Evolutionary conservation across 306 rosid species (phyloP).

Genomic region (Cicer chorassanicum): DNA sequence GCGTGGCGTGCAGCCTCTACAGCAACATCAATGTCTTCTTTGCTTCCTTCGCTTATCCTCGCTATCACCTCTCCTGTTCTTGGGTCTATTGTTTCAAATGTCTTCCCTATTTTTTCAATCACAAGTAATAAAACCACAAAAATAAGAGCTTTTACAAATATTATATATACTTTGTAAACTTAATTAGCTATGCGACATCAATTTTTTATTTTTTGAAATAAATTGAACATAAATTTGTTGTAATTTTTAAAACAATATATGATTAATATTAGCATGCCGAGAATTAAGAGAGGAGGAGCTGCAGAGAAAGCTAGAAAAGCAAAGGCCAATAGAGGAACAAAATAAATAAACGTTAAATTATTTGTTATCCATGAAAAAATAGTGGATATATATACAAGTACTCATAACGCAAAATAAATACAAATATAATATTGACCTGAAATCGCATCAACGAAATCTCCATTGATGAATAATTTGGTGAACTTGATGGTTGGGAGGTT

Average conservation of each 20-base stretch:
- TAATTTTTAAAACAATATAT: background rate
- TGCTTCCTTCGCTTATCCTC: slow-evolving; percentile 63
- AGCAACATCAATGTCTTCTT: slow-evolving; percentile 77
- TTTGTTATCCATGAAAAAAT: too few species aligned
- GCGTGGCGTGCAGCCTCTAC: slow-evolving; percentile 83
- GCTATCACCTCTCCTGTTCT: slow-evolving; percentile 72
- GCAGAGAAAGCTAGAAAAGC: background rate
- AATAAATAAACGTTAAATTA: too few species aligned
- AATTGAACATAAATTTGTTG: background rate
- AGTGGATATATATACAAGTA: too few species aligned
- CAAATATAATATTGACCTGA: slow-evolving; percentile 56
- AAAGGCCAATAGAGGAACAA: background rate
- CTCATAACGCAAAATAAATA: background rate
- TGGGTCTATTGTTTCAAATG: slow-evolving; percentile 83
- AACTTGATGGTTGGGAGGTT: slow-evolving; percentile 60
- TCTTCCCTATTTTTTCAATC: slow-evolving; percentile 55
- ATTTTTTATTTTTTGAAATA: background rate
- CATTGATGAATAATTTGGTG: slow-evolving; percentile 85
- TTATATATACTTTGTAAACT: too few species aligned
- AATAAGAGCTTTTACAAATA: background rate
- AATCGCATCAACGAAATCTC: slow-evolving; percentile 69
- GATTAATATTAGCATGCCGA: background rate
- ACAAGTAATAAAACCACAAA: too few species aligned
- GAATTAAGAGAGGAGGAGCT: background rate
- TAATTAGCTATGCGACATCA: background rate